These are phyloP conservation scores for Tetratostichococcus sp. DNA, from an alignment of 139 green algal species.

Conservation along the genomic window DNA sequence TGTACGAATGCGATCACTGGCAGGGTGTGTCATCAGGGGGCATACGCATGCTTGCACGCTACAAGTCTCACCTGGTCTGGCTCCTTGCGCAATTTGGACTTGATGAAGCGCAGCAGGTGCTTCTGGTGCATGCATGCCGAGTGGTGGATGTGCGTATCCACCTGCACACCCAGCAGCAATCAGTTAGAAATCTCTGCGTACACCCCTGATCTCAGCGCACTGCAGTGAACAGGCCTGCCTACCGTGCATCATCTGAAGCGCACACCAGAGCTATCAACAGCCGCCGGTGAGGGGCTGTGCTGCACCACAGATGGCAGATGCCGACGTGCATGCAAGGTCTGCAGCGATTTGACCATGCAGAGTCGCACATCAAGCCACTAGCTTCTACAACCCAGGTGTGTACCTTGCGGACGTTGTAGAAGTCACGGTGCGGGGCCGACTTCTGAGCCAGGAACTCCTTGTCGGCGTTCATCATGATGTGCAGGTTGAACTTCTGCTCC, in stretches of 20 bases:
- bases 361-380: no score
- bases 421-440: conserved; percentile 93
- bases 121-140: conserved; percentile 99
- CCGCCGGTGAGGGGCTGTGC: no score
- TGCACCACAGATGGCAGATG: no score
- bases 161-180: conserved; percentile 38
- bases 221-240: no score
- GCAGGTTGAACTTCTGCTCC: conserved; percentile 97
- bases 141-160: conserved; percentile 98
- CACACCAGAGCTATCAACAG: neutral
- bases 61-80: conserved; percentile 86
- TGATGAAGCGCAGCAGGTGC: conserved; percentile 99
- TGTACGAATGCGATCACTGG: no score
- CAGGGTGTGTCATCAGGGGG: no score
- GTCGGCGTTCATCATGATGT: conserved; percentile 98
- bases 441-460: conserved; percentile 98
- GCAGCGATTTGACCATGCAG: no score
- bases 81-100: conserved; percentile 97
- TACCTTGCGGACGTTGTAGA: conserved; percentile 99
- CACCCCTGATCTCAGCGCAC: no score
- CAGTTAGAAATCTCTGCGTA: no score
- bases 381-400: no score
- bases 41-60: neutral
- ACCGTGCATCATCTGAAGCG: neutral
- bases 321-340: no score